These are phyloP conservation scores for Luvunga scandens DNA, from an alignment of 345 rosid genomes.

Conservation along the genomic window DNA sequence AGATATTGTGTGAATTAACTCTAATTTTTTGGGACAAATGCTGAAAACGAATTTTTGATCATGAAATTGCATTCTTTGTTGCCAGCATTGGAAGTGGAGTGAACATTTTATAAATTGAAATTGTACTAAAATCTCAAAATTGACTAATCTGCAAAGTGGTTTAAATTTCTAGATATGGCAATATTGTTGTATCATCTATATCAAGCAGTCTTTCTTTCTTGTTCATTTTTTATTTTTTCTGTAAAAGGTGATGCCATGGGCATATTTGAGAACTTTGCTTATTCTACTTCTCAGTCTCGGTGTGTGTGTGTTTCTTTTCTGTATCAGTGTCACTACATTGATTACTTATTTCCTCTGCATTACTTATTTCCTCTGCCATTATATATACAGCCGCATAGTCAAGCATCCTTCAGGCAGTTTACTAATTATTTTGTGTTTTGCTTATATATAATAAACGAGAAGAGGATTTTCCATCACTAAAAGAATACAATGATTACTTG, in stretches of 20 bases:
- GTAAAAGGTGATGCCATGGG: neutral
- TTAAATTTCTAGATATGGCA: neutral
- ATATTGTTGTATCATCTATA: neutral
- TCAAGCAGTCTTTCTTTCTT: neutral
- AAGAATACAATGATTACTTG: no score
- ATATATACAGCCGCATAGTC: no score
- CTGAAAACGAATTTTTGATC: neutral
- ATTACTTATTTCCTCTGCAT: no score
- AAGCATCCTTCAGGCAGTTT: no score
- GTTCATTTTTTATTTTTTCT: no score
- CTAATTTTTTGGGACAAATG: neutral
- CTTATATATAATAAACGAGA: no score
- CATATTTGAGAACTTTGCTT: neutral
- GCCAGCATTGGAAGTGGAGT: neutral
- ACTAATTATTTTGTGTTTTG: no score
- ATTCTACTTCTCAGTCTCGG: neutral
- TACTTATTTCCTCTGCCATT: no score
- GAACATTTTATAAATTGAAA: neutral
- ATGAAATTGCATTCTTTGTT: neutral
- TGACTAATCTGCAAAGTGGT: neutral
- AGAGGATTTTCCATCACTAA: no score
- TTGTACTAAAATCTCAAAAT: neutral
- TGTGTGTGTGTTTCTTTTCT: no score
- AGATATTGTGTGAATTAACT: no score
- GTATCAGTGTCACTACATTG: no score